phyloP scores from a whole-genome alignment of 2,329 filamentous ascomycete species.

The Lecanosticta acicola region DNA sequence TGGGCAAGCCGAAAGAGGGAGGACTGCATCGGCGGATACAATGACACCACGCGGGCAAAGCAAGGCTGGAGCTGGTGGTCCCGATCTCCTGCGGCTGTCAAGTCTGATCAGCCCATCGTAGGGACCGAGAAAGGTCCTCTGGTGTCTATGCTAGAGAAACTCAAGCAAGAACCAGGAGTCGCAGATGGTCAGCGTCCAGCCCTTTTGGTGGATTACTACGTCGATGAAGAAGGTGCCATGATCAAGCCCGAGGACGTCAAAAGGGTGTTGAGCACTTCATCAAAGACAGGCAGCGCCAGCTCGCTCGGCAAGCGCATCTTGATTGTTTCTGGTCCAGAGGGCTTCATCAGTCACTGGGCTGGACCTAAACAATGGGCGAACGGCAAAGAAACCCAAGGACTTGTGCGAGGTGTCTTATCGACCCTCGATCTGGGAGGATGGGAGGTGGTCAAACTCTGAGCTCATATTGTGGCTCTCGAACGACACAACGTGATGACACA shows the following conservation, averaged over 20 bases:
- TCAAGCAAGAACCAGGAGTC: slow-evolving; percentile 43
- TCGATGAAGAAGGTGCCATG: slow-evolving; percentile 70
- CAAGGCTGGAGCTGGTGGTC: slow-evolving; percentile 17
- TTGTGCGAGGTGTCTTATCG: slow-evolving; percentile 62
- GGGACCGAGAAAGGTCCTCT: slow-evolving; percentile 44
- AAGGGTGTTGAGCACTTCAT: slow-evolving; percentile 24
- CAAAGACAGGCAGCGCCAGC: slow-evolving; percentile 19
- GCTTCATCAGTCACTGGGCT: slow-evolving; percentile 76
- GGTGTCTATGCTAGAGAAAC: slow-evolving; percentile 55
- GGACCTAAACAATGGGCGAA: slow-evolving; percentile 72
- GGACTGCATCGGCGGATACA: slow-evolving; percentile 59
- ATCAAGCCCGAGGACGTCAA: slow-evolving; percentile 47
- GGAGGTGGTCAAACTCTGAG: slow-evolving; percentile 54
- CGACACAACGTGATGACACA: no score
- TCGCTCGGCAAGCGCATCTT: slow-evolving; percentile 55
- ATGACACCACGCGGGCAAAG: slow-evolving; percentile 38
- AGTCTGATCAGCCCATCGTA: slow-evolving; percentile 1
- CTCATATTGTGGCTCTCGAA: no score
- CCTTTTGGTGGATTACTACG: slow-evolving; percentile 65
- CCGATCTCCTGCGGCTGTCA: slow-evolving; percentile 5
- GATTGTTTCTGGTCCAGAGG: slow-evolving; percentile 85
- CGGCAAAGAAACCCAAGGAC: slow-evolving; percentile 69
- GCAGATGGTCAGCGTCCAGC: slow-evolving; percentile 26
- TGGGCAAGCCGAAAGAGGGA: slow-evolving; percentile 71
- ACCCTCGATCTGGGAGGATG: slow-evolving; percentile 54